Base-by-base conservation (phyloP, 2,329 filamentous ascomycete genomes). In the Thielaviopsis musarum region DNA sequence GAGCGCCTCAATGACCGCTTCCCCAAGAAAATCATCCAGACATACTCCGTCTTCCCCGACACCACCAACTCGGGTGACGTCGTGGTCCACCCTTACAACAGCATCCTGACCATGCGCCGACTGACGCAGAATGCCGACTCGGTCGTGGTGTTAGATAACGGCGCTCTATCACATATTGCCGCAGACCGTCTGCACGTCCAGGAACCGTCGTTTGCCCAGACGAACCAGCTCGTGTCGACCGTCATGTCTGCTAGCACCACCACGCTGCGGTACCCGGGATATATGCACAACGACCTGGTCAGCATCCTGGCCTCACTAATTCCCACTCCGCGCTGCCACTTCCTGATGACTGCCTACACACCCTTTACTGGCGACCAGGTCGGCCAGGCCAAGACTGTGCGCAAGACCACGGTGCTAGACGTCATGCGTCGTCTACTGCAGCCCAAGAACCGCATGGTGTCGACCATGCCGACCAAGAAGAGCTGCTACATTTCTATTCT, bases 201-300 rank as follows among this genome's bases (percentile, higher is more conserved):
- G 71, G 87, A 95, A 68, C 91, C 93, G 0, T 95, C 90, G 0
- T 96, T 96, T 70, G 87, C 95, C 66, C 94, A 98, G 71, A 98
- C 93, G 1, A 98, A 98, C 70, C 93, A 97, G 71, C 78, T 98
- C 41, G 91, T 87, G 69, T 93, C 90, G 7, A 98, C 94, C 1
- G 94, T 98, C 70, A 98, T 98, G 93, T 96, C 91, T 41, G 93
- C 93, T 48, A 94, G 89, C 69, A 98, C 93, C 3, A 97, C 91
- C 10, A 96, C 94, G 2, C 82, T 98, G 56, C 82, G 93, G 68
- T 98, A 98, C 70, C 93, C 93, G 1, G 93, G 93, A 48, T 98
- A 98, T 74, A 98, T 98, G 93, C 93, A 98, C 77, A 98, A 98
- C 71, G 93, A 98, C 69, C 84, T 98, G 17, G 91, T 95, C 68